Conservation (phyloP, 257 asterid genomes). For the Plectranthus barbatus region DNA sequence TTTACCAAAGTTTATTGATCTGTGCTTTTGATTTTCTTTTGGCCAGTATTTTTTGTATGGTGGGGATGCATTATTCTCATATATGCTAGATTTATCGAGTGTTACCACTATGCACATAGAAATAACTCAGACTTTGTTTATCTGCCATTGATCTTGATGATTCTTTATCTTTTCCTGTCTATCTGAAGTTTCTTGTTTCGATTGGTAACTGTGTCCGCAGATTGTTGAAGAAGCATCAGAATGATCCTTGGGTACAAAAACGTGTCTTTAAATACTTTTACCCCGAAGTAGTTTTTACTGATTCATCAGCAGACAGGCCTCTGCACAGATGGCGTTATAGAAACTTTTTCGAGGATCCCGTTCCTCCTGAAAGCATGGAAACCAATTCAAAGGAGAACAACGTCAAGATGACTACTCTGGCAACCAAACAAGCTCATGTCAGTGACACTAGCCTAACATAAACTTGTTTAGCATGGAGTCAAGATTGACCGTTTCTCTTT, state of each 20-base stretch:
- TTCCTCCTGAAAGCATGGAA: conserved; percentile 18
- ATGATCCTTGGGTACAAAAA: conserved; percentile 33
- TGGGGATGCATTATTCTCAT: background rate
- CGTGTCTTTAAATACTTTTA: conserved; percentile 54
- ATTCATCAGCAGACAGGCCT: conserved; percentile 53
- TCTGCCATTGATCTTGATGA: background rate
- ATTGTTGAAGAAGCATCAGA: conserved; percentile 38
- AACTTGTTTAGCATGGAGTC: background rate
- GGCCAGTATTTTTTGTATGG: background rate
- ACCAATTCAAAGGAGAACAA: conserved; percentile 18
- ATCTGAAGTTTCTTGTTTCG: conserved; percentile 1
- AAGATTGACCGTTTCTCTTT: background rate
- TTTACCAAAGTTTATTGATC: conserved; percentile 1
- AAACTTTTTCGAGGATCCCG: conserved; percentile 30
- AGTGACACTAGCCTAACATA: conserved; percentile 13
- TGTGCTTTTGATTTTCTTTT: background rate
- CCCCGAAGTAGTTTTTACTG: conserved; percentile 58
- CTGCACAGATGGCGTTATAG: conserved; percentile 52
- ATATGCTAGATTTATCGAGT: background rate
- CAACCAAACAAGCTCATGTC: conserved; percentile 30
- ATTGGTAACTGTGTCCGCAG: conserved; percentile 25
- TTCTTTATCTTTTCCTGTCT: background rate
- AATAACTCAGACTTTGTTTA: too few species aligned
- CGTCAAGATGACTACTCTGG: conserved; percentile 20
- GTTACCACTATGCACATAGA: too few species aligned